These are phyloP conservation scores for Penicillium vulpinum DNA, from an alignment of 2,329 filamentous ascomycete genomes.

Conservation along the genomic window DNA sequence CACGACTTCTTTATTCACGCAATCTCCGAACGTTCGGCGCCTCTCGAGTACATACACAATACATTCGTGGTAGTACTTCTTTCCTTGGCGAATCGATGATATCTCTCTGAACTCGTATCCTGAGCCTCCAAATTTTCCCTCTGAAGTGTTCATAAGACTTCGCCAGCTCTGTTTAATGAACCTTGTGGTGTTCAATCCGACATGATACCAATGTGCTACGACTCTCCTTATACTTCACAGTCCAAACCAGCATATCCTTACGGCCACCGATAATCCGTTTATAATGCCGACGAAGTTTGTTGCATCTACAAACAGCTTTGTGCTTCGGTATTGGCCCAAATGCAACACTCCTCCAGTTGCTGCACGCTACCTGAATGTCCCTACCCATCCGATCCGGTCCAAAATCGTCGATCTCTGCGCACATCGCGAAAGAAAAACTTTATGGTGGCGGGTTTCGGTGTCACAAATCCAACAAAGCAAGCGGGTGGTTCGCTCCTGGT, in stretches of 20 bases:
- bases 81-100: not conserved
- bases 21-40: not conserved
- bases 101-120: not conserved
- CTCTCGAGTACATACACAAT: not conserved
- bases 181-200: slow-evolving; percentile 3
- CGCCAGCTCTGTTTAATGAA: not conserved
- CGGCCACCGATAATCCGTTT: not conserved
- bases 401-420: slow-evolving; percentile 40
- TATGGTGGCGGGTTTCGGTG: slow-evolving; percentile 51
- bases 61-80: slow-evolving; percentile 1
- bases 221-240: not conserved
- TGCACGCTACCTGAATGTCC: slow-evolving; percentile 30
- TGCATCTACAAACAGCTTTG: slow-evolving; percentile 20
- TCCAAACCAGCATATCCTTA: not conserved
- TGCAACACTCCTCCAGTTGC: slow-evolving; percentile 30
- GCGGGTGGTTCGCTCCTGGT: slow-evolving; percentile 50
- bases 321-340: slow-evolving; percentile 27
- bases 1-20: not conserved
- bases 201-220: slow-evolving; percentile 18
- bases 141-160: not conserved
- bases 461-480: slow-evolving; percentile 35
- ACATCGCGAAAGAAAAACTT: slow-evolving; percentile 41
- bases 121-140: not conserved
- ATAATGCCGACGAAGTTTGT: slow-evolving; percentile 21
- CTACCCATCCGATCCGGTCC: slow-evolving; percentile 37